Evolutionary conservation across 805 yeast species (phyloP), one percentile per base, ranked within the genome.

Genomic region (Debaryomyces maramus): DNA sequence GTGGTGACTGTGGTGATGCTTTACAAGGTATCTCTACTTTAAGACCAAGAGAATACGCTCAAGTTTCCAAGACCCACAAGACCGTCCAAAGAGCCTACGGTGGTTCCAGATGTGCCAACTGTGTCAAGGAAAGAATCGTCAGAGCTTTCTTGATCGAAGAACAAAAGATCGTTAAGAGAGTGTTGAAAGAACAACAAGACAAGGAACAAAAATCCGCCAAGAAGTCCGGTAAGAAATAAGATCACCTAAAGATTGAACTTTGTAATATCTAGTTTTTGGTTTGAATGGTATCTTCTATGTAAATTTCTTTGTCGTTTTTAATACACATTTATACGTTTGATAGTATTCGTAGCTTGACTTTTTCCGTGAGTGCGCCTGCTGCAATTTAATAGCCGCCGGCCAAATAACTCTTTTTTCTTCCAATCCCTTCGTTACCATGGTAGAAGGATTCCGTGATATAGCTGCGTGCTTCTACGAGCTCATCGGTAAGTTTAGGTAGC

Each of bases 131-230:
- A 79, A 88, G 97, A 85, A 84, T 93, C 65, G 91, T 91, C 73
- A 91, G 99, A 81, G 97, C 99, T 69, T 93, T 93, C 89, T 85
- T 93, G 75, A 88, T 93, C 61, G 99, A 95, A 82, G 99, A 93
- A 81, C 98, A 93, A 81, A 95, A 93, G 88, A 90, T 93, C 59
- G 99, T 93, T 72, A 95, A 93, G 90, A 89, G 95, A 80, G 97
- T 93, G 65, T 85, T 93, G 70, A 91, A 91, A 86, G 97, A 89
- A 73, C 88, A 87, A 76, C 85, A 89, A 67, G 89, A 82, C 63
- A 85, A 88, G 78, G 91, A 86, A 67, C 79, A 82, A 77, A 81
- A 63, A 56, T 56, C 70, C 52, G 58, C 64, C 45, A 55, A 58
- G 54, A 64, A 63, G 49, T 41, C 60, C 40, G 56, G 56, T 53